Percentiles rank a stretch among this genome's conserved stretches.
Conservation (phyloP, 768 basidiomycete species). For the Sporobolomyces roseus region DNA sequence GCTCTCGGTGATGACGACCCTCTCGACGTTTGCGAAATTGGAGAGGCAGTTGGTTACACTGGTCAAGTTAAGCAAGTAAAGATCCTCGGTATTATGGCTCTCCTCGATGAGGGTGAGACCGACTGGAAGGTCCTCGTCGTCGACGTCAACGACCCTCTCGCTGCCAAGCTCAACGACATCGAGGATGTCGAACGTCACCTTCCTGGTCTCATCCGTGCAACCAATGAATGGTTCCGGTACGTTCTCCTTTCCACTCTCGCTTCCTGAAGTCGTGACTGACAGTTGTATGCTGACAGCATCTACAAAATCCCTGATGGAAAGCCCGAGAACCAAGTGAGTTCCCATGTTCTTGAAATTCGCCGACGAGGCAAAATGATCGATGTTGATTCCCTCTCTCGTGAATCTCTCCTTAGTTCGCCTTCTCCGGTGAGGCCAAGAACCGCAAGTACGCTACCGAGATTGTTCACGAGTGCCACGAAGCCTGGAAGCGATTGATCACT, state of each 20-base stretch:
- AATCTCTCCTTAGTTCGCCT: conserved; percentile 62
- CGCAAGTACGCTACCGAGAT: conserved; percentile 99
- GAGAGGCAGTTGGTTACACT: conserved; percentile 92
- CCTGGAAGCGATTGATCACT: conserved; percentile 87
- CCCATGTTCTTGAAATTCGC: background rate
- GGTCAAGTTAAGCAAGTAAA: conserved; percentile 99
- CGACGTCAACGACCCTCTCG: conserved; percentile 90
- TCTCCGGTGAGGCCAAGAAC: conserved; percentile 99
- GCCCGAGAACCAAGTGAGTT: conserved; percentile 68
- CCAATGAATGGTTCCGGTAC: conserved; percentile 99
- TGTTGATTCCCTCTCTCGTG: background rate
- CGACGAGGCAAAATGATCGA: background rate
- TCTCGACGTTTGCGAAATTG: conserved; percentile 98
- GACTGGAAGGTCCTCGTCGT: conserved; percentile 99
- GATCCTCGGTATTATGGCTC: conserved; percentile 99
- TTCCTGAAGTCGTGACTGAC: background rate
- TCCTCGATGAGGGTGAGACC: conserved; percentile 98
- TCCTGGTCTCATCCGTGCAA: conserved; percentile 91
- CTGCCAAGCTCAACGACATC: conserved; percentile 93
- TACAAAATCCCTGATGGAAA: conserved; percentile 67
- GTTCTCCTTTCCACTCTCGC: background rate
- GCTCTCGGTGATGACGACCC: conserved; percentile 99
- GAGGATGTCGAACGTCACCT: conserved; percentile 98
- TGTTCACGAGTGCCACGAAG: conserved; percentile 97
- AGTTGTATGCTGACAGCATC: background rate